Percentiles rank a stretch among this genome's conserved stretches.
Evolutionary conservation across 305 asterid species (phyloP).

Genomic region (Rubia tinctorum): DNA sequence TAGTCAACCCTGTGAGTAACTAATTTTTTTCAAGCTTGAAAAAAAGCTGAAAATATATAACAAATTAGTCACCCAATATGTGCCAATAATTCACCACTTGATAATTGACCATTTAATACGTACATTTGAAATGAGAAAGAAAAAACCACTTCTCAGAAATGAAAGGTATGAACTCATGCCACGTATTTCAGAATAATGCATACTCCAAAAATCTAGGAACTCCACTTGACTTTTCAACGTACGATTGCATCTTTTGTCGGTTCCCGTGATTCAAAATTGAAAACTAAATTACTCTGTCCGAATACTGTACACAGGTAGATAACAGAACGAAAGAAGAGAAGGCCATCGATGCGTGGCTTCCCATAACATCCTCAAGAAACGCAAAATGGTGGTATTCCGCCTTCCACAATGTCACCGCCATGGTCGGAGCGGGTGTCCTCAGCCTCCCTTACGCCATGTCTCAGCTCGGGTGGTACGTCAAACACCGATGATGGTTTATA

Average conservation of each 20-base stretch:
- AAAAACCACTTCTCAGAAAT: neutral
- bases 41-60: too few relatives aligned
- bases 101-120: neutral
- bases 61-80: neutral
- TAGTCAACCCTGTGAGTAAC: neutral
- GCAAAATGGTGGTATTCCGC: constrained; percentile 45
- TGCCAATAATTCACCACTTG: neutral
- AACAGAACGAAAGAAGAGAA: constrained; percentile 21
- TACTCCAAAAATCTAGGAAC: neutral
- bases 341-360: constrained; percentile 38
- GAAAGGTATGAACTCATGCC: neutral
- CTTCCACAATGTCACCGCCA: constrained; percentile 40
- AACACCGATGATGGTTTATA: too few relatives aligned
- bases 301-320: constrained; percentile 15
- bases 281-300: neutral
- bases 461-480: constrained; percentile 63
- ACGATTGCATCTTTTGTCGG: neutral
- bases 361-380: constrained; percentile 33
- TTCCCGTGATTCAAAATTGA: neutral
- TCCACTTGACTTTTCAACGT: neutral
- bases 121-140: too few relatives aligned
- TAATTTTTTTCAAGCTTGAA: neutral
- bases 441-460: constrained; percentile 93
- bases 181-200: neutral
- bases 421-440: constrained; percentile 38